Evolutionary conservation across 805 yeast genomes (phyloP).

Genomic region (Kuraishia hungarica): DNA sequence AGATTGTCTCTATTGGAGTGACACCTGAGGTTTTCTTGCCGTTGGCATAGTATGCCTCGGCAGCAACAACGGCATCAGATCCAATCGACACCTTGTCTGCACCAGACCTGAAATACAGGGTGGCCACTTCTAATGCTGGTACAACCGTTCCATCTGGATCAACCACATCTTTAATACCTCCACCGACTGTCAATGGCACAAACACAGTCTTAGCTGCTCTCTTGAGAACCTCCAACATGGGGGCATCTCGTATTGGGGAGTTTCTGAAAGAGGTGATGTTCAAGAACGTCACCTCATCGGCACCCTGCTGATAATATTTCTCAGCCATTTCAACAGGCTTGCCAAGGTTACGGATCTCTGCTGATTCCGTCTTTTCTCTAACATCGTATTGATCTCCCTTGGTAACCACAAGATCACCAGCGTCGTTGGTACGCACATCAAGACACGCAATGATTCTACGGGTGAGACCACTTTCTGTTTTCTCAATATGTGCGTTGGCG

Average conservation of each 20-base stretch:
- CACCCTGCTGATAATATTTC: constrained; percentile 86
- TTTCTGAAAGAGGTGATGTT: constrained; percentile 94
- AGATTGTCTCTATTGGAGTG: constrained; percentile 89
- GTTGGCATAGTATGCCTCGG: constrained; percentile 65
- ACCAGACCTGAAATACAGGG: constrained; percentile 87
- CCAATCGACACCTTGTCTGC: constrained; percentile 98
- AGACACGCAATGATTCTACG: constrained; percentile 92
- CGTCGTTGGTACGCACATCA: constrained; percentile 93
- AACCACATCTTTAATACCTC: constrained; percentile 86
- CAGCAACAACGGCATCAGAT: constrained; percentile 92
- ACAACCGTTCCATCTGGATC: constrained; percentile 78
- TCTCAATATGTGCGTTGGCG: constrained; percentile 3
- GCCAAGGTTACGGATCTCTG: constrained; percentile 83
- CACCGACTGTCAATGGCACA: constrained; percentile 97
- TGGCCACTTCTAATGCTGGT: constrained; percentile 87
- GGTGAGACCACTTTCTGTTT: constrained; percentile 52
- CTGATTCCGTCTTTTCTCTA: constrained; percentile 57
- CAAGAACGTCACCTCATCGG: constrained; percentile 92
- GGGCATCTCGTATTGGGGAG: constrained; percentile 87
- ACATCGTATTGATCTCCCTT: constrained; percentile 99
- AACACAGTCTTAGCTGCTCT: constrained; percentile 83
- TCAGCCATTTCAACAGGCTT: constrained; percentile 95
- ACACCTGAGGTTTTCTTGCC: constrained; percentile 57
- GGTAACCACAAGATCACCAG: constrained; percentile 93
- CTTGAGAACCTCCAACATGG: constrained; percentile 86